A percentile compares a stretch with the other conserved stretches of the same genome.
phyloP scores from a whole-genome alignment of 2,329 filamentous ascomycete species.

The Madurella fahalii region DNA sequence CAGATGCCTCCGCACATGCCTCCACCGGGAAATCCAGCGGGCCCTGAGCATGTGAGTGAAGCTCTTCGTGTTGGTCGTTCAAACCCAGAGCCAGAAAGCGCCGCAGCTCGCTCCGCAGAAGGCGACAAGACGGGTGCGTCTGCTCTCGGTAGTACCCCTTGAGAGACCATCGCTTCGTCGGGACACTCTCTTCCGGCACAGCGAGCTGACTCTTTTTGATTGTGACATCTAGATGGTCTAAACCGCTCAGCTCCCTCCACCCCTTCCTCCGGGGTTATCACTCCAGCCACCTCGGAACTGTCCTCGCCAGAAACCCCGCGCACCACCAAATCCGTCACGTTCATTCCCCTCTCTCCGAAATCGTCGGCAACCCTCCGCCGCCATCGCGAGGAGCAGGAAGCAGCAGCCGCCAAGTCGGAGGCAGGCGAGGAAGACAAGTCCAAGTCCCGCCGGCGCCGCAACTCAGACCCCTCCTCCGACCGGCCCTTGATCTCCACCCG shows the following conservation, averaged over 20 bases:
- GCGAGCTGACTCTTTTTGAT: constrained; percentile 4
- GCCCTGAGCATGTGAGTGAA: constrained; percentile 31
- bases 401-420: constrained; percentile 11
- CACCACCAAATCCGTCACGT: constrained; percentile 41
- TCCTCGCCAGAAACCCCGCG: constrained; percentile 14
- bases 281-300: constrained; percentile 4
- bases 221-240: constrained; percentile 23
- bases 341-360: constrained; percentile 47
- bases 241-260: neutral
- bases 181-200: neutral
- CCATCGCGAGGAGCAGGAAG: constrained; percentile 36
- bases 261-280: neutral
- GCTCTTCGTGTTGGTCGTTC: constrained; percentile 26
- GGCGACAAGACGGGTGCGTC: constrained; percentile 29
- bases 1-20: constrained; percentile 1
- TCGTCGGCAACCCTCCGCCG: constrained; percentile 43
- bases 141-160: constrained; percentile 17
- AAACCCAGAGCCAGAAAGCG: constrained; percentile 18
- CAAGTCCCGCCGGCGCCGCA: constrained; percentile 26
- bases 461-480: constrained; percentile 35
- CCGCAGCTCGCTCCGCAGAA: constrained; percentile 14
- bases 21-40: constrained; percentile 23
- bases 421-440: constrained; percentile 1
- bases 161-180: constrained; percentile 1
- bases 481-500: constrained; percentile 27